Evolutionary conservation across 2,329 filamentous ascomycete species (phyloP).

Genomic region (Phyllachora maydis): DNA sequence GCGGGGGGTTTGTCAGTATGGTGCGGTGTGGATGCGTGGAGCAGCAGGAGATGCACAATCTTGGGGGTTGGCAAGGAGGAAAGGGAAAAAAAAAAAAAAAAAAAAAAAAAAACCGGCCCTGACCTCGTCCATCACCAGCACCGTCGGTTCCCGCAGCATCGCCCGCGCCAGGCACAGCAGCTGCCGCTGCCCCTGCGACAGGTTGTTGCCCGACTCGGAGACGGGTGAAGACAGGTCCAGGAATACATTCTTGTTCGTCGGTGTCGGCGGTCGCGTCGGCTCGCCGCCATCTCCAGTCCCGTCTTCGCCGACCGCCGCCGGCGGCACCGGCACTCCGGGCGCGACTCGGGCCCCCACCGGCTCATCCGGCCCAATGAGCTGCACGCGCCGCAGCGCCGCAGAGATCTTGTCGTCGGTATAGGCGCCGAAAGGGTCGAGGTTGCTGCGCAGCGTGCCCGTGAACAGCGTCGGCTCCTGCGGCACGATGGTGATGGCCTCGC

Average conservation of each 20-base stretch:
- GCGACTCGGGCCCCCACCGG: constrained; percentile 10
- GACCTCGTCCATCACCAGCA: constrained; percentile 99
- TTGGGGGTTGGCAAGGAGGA: no score
- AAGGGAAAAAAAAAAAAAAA: no score
- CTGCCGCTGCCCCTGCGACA: constrained; percentile 91
- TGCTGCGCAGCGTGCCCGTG: constrained; percentile 75
- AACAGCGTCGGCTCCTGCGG: constrained; percentile 94
- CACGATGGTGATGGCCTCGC: constrained; percentile 89
- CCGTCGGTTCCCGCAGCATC: constrained; percentile 74
- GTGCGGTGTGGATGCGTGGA: no score
- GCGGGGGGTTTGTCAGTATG: no score
- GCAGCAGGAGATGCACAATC: no score
- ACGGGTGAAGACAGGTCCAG: constrained; percentile 66
- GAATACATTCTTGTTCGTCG: constrained; percentile 90
- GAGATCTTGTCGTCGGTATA: constrained; percentile 89
- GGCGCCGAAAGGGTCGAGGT: constrained; percentile 76
- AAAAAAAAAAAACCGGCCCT: no score
- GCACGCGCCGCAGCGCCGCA: constrained; percentile 66
- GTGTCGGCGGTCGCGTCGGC: constrained; percentile 12
- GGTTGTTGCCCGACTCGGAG: constrained; percentile 77
- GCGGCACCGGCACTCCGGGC: constrained; percentile 5
- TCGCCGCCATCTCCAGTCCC: constrained; percentile 4
- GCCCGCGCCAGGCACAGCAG: constrained; percentile 85
- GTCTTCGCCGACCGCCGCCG: constrained; percentile 2
- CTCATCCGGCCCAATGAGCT: constrained; percentile 53